Base-by-base conservation (phyloP, 2,329 filamentous ascomycete genomes). In the Sphaerulina populicola region DNA sequence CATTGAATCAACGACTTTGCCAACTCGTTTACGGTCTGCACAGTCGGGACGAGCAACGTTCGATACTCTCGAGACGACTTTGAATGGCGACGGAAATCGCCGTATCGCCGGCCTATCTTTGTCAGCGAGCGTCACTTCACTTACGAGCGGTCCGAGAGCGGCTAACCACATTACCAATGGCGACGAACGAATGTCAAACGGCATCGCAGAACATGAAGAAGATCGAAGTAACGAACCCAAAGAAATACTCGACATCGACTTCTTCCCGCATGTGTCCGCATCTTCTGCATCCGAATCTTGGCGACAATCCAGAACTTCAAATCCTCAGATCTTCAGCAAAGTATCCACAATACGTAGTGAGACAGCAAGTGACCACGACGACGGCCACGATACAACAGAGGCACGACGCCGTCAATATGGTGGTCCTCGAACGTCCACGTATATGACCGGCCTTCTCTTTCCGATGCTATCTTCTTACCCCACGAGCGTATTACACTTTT, bases 381-480 rank as follows among this genome's bases (percentile, higher is more conserved):
- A 62, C 53, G 58, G 59, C 52, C 58, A 55, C 53, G 58, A 43
- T 54, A 70, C 60, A 60, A 58, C 60, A 1, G 53, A 53, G 14
- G 53, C 71, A 33, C 65, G 68, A 35, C 68, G 68, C 46, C 62
- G 62, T 12, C 59, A 63, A 30, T 44, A 53, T 3, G 31, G 52
- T 6, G 67, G 65, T 18, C 66, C 69, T 29, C 46, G 63, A 12
- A 55, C 53, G 3, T 55, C 56, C 5, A 59, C 55, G 12, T 56
- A 79, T 61, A 70, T 74, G 41, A 70, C 69, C 38, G 55, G 69
- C 2, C 74, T 91, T 6, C 72, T 77, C 1, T 93, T 89, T 63
- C 89, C 91, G 1, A 64, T 90, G 27, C 76, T 94, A 31, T 83
- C 93, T 64, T 94, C 88, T 66, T 96, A 86, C 64, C 93, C 93